Base-by-base conservation (phyloP, 768 basidiomycete species). In the Russula sp. region DNA sequence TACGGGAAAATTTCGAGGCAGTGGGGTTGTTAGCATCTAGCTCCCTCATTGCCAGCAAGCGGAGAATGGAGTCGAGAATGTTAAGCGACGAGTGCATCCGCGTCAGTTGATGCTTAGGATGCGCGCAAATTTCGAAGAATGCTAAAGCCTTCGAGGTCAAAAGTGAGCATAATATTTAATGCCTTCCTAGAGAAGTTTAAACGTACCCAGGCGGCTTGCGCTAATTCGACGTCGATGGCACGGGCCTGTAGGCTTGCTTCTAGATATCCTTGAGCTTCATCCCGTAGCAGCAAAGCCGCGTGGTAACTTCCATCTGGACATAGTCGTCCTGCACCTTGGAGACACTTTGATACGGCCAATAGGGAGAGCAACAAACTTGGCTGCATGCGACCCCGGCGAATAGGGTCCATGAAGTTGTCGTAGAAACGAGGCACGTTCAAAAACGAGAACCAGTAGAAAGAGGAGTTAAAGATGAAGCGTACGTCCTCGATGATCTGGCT, bases 201-300 rank as follows among this genome's bases (percentile, higher is more conserved):
- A 71, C 82, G 69, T 72, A 89, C 89, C 86, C 86, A 91, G 61
- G 87, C 85, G 44, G 88, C 86, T 74, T 91, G 87, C 13, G 84
- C 87, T 8, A 90, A 79, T 38, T 82, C 84, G 69, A 88, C 85
- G 67, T 91, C 87, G 16, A 91, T 79, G 84, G 86, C 88, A 20
- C 84, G 81, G 48, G 85, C 82, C 69, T 82, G 86, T 63, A 88
- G 74, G 70, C 88, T 90, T 24, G 85, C 85, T 64, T 91, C 87
- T 67, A 91, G 74, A 11, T 86, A 83, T 55, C 80, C 78, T 72
- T 88, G 88, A 40, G 89, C 89, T 69, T 86, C 79, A 64, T 90
- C 84, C 52, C 86, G 75, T 59, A 90, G 79, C 59, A 77, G 76
- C 59, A 89, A 69, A 3, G 89, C 87, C 38, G 80, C 81, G 44